Base-by-base conservation (phyloP, 768 basidiomycete species). In the Tulasnella sp. region DNA sequence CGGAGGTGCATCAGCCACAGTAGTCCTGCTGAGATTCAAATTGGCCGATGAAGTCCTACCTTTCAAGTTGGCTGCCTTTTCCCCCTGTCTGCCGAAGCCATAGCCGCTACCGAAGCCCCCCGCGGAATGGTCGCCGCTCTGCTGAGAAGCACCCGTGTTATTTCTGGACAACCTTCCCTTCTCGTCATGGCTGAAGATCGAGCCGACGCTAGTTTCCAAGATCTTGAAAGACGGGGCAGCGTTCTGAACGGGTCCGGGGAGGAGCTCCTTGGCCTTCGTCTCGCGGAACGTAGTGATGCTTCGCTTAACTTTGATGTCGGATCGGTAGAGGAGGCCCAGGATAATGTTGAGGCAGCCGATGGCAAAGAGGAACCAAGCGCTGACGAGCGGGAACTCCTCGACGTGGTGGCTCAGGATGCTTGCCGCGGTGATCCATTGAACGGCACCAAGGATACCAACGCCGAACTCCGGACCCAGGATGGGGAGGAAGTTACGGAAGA, bases 291-390 rank as follows among this genome's bases (percentile, higher is more conserved):
- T 82, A 17, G 82, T 86, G 76, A 92, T 80, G 71, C 87, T 88
- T n/a, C 89, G 86, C 75, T 86, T 88, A 22, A 80, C 73, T 75
- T 88, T 89, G 72, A 86, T 87, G 1, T 82, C 83, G 75, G 84
- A 83, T 71, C 88, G 87, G 84, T 88, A 91, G 78, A 90, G 84
- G 75, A 92, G 85, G 79, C 81, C 59, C 74, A 88, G 83, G 73
- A 94, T 79, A 76, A 94, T 88, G 82, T 96, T 94, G 71, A 96
- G 80, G 80, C 92, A 94, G n/a, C 94, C 94, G 72, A 96, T 78
- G 69, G 92, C 85, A 83, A 96, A 96, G 74, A 96, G 86, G 83
- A 96, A 89, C 84, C 95, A 95, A 62, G 91, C 93, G 5, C 93
- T 84, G 74, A 94, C 94, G 78, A 95, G 91, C 22, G 93, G 88